phyloP scores from a whole-genome alignment of 1,284 basidiomycete species.

The Fomes fomentarius region DNA sequence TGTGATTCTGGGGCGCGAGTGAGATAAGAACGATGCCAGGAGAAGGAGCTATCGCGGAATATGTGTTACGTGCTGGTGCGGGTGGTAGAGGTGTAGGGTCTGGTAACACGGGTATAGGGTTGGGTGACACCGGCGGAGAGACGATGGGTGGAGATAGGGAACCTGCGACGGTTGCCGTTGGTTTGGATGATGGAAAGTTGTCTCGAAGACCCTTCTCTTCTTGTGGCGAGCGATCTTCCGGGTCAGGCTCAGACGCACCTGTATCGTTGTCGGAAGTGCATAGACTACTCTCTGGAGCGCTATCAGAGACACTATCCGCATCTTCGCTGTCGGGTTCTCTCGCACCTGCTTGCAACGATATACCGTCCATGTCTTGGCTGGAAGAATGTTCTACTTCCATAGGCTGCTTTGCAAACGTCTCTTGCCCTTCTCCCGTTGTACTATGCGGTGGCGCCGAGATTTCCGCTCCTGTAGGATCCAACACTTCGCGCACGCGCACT shows the following conservation, averaged over 20 bases:
- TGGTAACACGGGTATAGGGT: not conserved
- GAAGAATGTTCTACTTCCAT: conserved; percentile 2
- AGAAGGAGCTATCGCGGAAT: too few species aligned
- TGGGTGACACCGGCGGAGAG: not conserved
- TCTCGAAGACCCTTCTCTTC: not conserved
- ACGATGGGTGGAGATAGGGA: not conserved
- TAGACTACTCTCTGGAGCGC: conserved; percentile 10
- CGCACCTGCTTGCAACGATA: conserved; percentile 15
- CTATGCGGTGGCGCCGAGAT: too few species aligned
- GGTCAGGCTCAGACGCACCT: conserved; percentile 15
- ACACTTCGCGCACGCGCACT: conserved; percentile 18
- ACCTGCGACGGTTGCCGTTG: not conserved
- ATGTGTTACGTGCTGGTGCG: too few species aligned
- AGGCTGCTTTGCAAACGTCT: not conserved
- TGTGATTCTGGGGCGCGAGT: conserved; percentile 6
- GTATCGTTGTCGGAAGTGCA: conserved; percentile 17
- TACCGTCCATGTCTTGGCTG: conserved; percentile 2
- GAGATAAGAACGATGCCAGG: too few species aligned
- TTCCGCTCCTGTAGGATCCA: conserved; percentile 14
- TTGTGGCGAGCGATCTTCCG: conserved; percentile 4
- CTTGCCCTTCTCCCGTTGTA: not conserved
- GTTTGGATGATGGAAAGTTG: not conserved
- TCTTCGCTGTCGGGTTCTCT: conserved; percentile 2
- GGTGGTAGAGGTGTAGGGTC: too few species aligned
- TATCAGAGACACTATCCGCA: conserved; percentile 16